These are phyloP conservation scores for Fusarium kyushuense DNA, from an alignment of 2,329 filamentous ascomycete genomes.

Conservation along the genomic window DNA sequence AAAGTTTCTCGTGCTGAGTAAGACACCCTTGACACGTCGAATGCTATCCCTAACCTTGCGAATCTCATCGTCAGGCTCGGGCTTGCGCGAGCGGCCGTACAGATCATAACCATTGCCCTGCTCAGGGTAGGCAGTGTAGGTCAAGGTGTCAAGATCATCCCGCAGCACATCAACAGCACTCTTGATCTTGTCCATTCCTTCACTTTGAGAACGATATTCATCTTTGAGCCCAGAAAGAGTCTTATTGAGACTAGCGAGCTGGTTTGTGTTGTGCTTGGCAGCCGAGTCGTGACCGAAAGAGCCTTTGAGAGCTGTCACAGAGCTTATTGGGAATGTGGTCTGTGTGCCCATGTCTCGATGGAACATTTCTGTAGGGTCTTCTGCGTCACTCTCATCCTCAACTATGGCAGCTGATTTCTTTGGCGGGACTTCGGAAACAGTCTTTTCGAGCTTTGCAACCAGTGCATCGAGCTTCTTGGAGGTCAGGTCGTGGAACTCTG, in stretches of 20 bases:
- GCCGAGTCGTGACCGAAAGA: slow-evolving; percentile 43
- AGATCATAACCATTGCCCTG: slow-evolving; percentile 56
- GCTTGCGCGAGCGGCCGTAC: slow-evolving; percentile 58
- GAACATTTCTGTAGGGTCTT: slow-evolving; percentile 81
- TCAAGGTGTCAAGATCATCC: slow-evolving; percentile 74
- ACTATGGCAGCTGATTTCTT: slow-evolving; percentile 41
- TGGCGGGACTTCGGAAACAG: slow-evolving; percentile 71
- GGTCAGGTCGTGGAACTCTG: slow-evolving; percentile 64
- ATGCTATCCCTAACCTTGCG: slow-evolving; percentile 80
- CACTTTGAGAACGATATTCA: slow-evolving; percentile 58
- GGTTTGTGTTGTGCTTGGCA: slow-evolving; percentile 56
- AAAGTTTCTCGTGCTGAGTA: slow-evolving; percentile 81
- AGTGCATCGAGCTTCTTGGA: slow-evolving; percentile 60
- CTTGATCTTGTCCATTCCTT: slow-evolving; percentile 64
- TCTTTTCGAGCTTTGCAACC: slow-evolving; percentile 64
- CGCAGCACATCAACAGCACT: slow-evolving; percentile 68
- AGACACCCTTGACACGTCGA: slow-evolving; percentile 80
- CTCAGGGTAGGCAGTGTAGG: slow-evolving; percentile 58
- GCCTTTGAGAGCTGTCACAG: slow-evolving; percentile 26
- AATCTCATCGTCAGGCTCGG: slow-evolving; percentile 76
- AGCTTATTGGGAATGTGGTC: slow-evolving; percentile 64
- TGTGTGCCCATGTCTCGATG: slow-evolving; percentile 85
- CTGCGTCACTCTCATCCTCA: slow-evolving; percentile 60
- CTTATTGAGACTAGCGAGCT: slow-evolving; percentile 58
- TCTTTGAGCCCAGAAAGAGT: slow-evolving; percentile 59